Percentiles rank a stretch among this genome's conserved stretches.
These are phyloP conservation scores for Solanum dulcamara DNA, from an alignment of 257 asterid species.

Conservation along the genomic window DNA sequence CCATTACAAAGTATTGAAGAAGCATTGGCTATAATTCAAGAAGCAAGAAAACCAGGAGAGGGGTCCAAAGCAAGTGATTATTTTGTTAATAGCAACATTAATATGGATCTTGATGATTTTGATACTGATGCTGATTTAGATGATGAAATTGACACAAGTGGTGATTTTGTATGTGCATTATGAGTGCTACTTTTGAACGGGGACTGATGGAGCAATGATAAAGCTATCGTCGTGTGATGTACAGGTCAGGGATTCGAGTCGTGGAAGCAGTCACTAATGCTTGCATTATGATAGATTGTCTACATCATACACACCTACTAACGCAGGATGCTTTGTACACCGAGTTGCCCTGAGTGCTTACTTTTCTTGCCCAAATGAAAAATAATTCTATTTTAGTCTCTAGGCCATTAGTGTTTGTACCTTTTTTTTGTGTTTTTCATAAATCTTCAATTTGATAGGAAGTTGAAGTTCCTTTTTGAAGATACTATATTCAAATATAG, in stretches of 20 bases:
- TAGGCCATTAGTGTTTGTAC: background rate
- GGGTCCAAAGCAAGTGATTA: background rate
- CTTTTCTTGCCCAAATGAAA: background rate
- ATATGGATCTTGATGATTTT: background rate
- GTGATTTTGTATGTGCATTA: background rate
- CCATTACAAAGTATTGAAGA: background rate
- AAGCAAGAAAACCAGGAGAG: background rate
- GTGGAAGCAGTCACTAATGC: background rate
- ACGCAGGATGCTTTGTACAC: background rate
- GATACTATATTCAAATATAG: background rate
- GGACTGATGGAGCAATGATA: background rate
- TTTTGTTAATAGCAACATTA: background rate
- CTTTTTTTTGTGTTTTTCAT: background rate
- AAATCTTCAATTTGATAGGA: background rate
- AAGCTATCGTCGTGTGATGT: background rate
- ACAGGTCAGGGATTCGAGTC: background rate
- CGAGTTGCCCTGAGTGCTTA: background rate
- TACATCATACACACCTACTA: background rate
- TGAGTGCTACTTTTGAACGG: background rate
- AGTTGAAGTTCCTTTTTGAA: background rate
- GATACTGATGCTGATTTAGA: constrained; percentile 2
- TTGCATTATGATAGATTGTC: background rate
- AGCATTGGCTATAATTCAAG: constrained; percentile 3
- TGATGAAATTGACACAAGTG: constrained; percentile 1
- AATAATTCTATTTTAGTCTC: background rate